Evolutionary conservation across 768 basidiomycete species (phyloP).

Genomic region (Boletus coccyginus): DNA sequence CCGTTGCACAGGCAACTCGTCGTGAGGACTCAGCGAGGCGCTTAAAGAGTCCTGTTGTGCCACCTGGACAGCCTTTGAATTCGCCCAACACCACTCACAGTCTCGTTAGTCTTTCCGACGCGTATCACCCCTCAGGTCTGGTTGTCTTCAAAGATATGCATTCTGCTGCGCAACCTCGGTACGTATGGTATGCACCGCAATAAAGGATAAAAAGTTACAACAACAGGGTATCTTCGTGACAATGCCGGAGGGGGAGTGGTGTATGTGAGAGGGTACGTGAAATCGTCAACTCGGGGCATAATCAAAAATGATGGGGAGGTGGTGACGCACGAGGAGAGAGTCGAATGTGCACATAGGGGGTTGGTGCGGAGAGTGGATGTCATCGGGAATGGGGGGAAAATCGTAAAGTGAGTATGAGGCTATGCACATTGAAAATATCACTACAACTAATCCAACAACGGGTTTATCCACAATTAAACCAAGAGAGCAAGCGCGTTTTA

Average conservation of each 20-base stretch:
- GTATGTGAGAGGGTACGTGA: constrained; percentile 24
- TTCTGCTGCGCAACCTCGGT: constrained; percentile 36
- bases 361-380: not conserved
- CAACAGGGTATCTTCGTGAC: constrained; percentile 38
- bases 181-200: constrained; percentile 26
- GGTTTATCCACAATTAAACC: constrained; percentile 34
- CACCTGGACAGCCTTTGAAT: not conserved
- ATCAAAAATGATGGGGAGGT: constrained; percentile 10
- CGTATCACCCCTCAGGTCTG: not conserved
- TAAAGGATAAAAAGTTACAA: constrained; percentile 27
- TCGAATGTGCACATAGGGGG: constrained; percentile 3
- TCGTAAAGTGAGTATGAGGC: constrained; percentile 24
- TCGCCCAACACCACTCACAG: not conserved
- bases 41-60: not conserved
- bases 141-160: constrained; percentile 33
- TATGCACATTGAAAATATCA: constrained; percentile 33
- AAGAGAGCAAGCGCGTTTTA: constrained; percentile 25
- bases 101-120: too few species aligned
- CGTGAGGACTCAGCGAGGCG: constrained; percentile 5
- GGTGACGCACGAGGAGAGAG: constrained; percentile 23
- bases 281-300: constrained; percentile 33
- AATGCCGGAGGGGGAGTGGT: constrained; percentile 17
- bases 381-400: constrained; percentile 9
- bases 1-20: not conserved
- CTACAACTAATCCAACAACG: constrained; percentile 38